Evolutionary conservation across 805 yeast species (phyloP).

Genomic region (Yamadazyma ubonensis): DNA sequence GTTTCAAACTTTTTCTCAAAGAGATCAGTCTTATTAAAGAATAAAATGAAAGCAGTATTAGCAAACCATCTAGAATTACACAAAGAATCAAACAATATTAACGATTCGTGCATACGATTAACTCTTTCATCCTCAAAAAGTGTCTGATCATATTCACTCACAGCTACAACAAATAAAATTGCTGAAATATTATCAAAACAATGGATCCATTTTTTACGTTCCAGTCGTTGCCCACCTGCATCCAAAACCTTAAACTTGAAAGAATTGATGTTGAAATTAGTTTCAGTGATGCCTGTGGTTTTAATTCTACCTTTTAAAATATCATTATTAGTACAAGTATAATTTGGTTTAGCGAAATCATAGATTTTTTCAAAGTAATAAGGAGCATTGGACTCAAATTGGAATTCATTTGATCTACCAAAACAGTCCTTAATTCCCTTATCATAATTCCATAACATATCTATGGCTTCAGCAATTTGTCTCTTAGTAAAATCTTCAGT

Average conservation of each 20-base stretch:
- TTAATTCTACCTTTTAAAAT: constrained; percentile 88
- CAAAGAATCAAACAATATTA: constrained; percentile 76
- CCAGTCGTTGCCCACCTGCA: constrained; percentile 96
- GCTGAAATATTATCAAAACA: constrained; percentile 90
- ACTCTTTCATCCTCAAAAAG: constrained; percentile 86
- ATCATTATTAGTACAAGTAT: constrained; percentile 76
- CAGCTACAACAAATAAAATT: constrained; percentile 82
- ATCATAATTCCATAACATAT: constrained; percentile 67
- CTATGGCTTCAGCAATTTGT: constrained; percentile 72
- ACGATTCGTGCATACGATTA: constrained; percentile 88
- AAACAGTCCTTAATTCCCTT: constrained; percentile 61
- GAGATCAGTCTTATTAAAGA: constrained; percentile 84
- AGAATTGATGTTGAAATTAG: constrained; percentile 64
- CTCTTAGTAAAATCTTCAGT: constrained; percentile 26
- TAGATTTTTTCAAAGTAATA: constrained; percentile 77
- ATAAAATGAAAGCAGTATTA: constrained; percentile 83
- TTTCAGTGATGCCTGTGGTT: constrained; percentile 93
- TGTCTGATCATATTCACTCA: constrained; percentile 89
- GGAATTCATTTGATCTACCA: constrained; percentile 69
- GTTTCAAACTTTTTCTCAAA: constrained; percentile 66
- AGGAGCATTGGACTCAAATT: constrained; percentile 77
- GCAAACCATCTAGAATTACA: constrained; percentile 84
- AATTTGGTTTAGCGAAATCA: constrained; percentile 61
- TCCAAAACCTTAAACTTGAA: constrained; percentile 76
- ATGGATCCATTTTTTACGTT: constrained; percentile 91